Percentiles rank a stretch among this genome's conserved stretches.
Evolutionary conservation across 1,139 yeast species (phyloP).

Genomic region (Debaryomyces singareniensis): DNA sequence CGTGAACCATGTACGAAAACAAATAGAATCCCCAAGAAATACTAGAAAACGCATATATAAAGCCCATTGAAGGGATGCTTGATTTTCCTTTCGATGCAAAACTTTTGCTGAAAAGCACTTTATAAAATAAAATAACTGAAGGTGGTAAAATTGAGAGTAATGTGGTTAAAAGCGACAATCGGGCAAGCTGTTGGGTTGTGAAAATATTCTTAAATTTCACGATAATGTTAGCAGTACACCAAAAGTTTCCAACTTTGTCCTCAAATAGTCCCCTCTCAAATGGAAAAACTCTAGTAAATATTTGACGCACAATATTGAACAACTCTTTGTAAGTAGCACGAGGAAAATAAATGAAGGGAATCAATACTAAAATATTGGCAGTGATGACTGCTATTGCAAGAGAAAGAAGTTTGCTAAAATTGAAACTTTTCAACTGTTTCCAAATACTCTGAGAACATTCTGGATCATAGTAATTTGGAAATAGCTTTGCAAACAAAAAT

Average conservation of each 20-base stretch:
- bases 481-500: conserved; percentile 51
- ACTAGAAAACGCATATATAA: conserved; percentile 68
- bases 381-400: conserved; percentile 59
- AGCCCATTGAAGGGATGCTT: conserved; percentile 10
- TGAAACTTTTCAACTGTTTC: conserved; percentile 8
- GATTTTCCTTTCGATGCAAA: conserved; percentile 10
- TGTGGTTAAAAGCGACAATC: conserved; percentile 59
- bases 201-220: conserved; percentile 62
- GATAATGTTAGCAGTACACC: conserved; percentile 85
- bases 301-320: conserved; percentile 21
- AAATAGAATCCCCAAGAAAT: conserved; percentile 85
- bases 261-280: conserved; percentile 93
- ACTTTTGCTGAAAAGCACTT: conserved; percentile 38
- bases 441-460: conserved; percentile 5
- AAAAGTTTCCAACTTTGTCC: conserved; percentile 93
- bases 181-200: conserved; percentile 52
- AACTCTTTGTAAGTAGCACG: conserved; percentile 12
- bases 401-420: conserved; percentile 45
- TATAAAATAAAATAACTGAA: conserved; percentile 44
- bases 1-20: conserved; percentile 95
- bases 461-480: conserved; percentile 16
- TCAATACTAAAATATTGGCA: conserved; percentile 47
- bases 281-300: conserved; percentile 74
- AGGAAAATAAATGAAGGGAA: conserved; percentile 51
- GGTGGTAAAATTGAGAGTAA: conserved; percentile 64